Evolutionary conservation across 108 stramenopile species (phyloP).

Genomic region (Stephanodiscus minutulus): DNA sequence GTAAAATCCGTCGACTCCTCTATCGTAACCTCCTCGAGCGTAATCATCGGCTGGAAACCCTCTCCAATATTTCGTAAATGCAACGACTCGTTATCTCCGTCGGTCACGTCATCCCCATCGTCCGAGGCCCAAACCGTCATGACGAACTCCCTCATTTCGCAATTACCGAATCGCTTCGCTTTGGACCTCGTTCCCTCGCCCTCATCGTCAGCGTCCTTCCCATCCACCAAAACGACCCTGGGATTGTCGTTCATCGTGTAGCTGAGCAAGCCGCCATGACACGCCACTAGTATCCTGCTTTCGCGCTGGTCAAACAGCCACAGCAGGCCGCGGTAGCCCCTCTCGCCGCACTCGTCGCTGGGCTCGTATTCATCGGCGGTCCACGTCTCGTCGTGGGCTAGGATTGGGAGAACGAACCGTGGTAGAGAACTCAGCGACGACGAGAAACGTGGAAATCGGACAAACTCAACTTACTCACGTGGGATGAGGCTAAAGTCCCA

Average conservation of each 20-base stretch:
- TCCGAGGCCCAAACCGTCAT: constrained; percentile 38
- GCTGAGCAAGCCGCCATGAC: constrained; percentile 75
- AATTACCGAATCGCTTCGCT: constrained; percentile 74
- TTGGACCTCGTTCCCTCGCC: constrained; percentile 29
- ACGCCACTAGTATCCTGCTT: constrained; percentile 57
- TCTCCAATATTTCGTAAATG: constrained; percentile 11
- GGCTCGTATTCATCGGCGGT: constrained; percentile 63
- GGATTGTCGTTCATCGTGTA: constrained; percentile 66
- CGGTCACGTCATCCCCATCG: background rate
- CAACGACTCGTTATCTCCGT: background rate
- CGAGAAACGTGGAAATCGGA: background rate
- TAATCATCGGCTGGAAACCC: constrained; percentile 18
- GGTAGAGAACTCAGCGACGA: background rate
- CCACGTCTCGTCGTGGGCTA: constrained; percentile 55
- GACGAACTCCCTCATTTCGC: constrained; percentile 71
- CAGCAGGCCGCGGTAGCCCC: constrained; percentile 64
- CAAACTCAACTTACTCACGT: background rate
- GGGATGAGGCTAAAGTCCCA: constrained; percentile 64
- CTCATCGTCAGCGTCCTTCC: constrained; percentile 13
- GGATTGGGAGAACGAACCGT: constrained; percentile 3
- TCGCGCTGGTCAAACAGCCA: constrained; percentile 63
- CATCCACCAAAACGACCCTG: constrained; percentile 57
- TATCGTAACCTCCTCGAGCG: constrained; percentile 35
- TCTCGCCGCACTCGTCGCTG: constrained; percentile 58
- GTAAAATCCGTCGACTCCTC: too few species aligned